Evolutionary conservation across 192 early-diverging fungal genomes (phyloP).

Genomic region (Lunasporangiospora selenospora): DNA sequence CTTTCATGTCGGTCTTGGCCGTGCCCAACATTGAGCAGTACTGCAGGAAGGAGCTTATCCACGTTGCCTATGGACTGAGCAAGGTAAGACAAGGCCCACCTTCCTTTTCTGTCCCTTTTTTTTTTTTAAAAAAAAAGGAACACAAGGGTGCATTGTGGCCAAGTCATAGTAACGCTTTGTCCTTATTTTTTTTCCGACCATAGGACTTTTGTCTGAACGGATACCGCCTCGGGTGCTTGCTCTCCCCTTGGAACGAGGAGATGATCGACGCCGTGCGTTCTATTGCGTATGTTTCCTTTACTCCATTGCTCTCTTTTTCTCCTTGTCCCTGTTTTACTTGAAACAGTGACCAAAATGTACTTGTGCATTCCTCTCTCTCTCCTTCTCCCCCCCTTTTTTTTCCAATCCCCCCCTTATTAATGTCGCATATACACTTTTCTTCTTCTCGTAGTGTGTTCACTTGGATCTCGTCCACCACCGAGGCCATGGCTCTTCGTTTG

Average conservation of each 20-base stretch:
- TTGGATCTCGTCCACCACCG: conserved; percentile 65
- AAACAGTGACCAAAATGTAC: no score
- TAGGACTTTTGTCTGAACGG: conserved; percentile 76
- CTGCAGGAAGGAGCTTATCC: conserved; percentile 67
- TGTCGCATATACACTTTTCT: neutral
- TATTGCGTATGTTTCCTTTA: conserved; percentile 46
- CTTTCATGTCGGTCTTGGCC: conserved; percentile 72
- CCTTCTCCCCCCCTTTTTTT: no score
- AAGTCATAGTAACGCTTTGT: neutral
- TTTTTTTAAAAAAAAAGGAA: no score
- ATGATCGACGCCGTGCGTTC: conserved; percentile 45
- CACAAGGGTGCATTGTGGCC: no score
- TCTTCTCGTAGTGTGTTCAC: conserved; percentile 57
- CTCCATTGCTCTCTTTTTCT: no score
- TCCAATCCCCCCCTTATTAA: no score
- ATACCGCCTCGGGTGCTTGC: conserved; percentile 67
- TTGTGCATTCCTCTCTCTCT: no score
- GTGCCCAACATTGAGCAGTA: conserved; percentile 59
- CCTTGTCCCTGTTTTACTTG: no score
- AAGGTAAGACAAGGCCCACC: conserved; percentile 68
- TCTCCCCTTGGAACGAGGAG: conserved; percentile 68
- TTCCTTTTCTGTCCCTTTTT: no score
- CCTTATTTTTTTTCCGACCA: neutral
- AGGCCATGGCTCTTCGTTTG: conserved; percentile 62
- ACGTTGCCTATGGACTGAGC: conserved; percentile 81